These are phyloP conservation scores for Cordyceps militaris DNA, from an alignment of 2,329 filamentous ascomycete species.

Conservation along the genomic window DNA sequence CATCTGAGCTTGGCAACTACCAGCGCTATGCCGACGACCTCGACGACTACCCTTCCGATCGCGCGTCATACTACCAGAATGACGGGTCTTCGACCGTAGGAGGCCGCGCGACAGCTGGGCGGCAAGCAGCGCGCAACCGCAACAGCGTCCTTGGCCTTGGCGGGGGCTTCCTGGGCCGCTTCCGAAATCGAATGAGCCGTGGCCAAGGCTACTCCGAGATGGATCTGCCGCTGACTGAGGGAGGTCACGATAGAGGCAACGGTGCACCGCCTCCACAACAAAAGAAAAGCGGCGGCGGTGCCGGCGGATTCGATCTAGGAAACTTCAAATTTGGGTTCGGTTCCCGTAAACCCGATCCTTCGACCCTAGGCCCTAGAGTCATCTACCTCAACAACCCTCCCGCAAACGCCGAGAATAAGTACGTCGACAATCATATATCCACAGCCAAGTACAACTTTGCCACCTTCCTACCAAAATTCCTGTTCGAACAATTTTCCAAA, in stretches of 20 bases:
- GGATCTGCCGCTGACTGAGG: constrained; percentile 89
- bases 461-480: constrained; percentile 92
- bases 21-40: constrained; percentile 83
- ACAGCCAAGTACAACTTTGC: constrained; percentile 95
- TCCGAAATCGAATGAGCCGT: constrained; percentile 89
- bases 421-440: constrained; percentile 92
- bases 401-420: constrained; percentile 82
- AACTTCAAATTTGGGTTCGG: constrained; percentile 94
- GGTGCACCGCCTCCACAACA: constrained; percentile 24
- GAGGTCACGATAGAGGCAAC: constrained; percentile 36
- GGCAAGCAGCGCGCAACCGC: constrained; percentile 59
- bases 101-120: constrained; percentile 45
- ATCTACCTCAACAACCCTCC: constrained; percentile 96
- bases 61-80: constrained; percentile 76
- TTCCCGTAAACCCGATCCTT: constrained; percentile 75
- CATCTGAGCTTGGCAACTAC: constrained; percentile 79
- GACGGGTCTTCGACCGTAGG: constrained; percentile 22
- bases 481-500: constrained; percentile 98
- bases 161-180: constrained; percentile 76
- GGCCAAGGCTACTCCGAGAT: constrained; percentile 89
- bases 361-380: constrained; percentile 81
- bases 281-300: constrained; percentile 29
- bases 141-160: constrained; percentile 86
- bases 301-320: constrained; percentile 50
- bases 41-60: constrained; percentile 74